Base-by-base conservation (phyloP, 495 filamentous ascomycete genomes). In the Neurospora tetraspora region DNA sequence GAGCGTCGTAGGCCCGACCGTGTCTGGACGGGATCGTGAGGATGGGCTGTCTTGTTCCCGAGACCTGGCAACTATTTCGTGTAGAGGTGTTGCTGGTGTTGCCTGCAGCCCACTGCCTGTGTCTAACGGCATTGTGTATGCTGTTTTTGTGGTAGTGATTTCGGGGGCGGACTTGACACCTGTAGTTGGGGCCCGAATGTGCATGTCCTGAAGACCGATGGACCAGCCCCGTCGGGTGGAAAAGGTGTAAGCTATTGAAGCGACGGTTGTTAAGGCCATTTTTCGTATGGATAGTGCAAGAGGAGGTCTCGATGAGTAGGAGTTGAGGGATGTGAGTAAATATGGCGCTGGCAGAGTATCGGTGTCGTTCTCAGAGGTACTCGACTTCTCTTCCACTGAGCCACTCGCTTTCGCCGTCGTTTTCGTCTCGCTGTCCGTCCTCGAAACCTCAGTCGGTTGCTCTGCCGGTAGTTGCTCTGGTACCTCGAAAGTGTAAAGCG, bases 161-260 rank as follows among this genome's bases (percentile, higher is more conserved):
- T 88, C 84, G 2, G 85, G 85, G 27, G 59, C 73, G 3, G 81
- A 73, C 68, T 76, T 78, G 42, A 70, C 70, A 2, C 34, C 43
- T 2, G 76, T 76, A 39, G 72, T 78, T 36, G 76, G 69, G 9
- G 78, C 76, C 3, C 76, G 78, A 34, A 97, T 85, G 34, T 90
- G 90, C 31, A 97, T 79, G 79, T 98, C 95, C 82, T 99, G 96
- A 23, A 98, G 88, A 1, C 94, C 94, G 11, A 97, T 85, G 10
- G 93, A 93, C 93, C 94, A 99, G 20, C 94, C 94, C 69, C 85
- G 84, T 12, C 86, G 80, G 47, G 89, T 91, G 3, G 87, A 88
- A 74, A 91, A 85, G 1, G 91, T 90, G 80, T 97, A 98, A 6
- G 95, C 95, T 70, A 98, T 91, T 12, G 92, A 94, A 3, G 92